phyloP scores from a whole-genome alignment of 2,329 filamentous ascomycete genomes.

The Periconia sp. region DNA sequence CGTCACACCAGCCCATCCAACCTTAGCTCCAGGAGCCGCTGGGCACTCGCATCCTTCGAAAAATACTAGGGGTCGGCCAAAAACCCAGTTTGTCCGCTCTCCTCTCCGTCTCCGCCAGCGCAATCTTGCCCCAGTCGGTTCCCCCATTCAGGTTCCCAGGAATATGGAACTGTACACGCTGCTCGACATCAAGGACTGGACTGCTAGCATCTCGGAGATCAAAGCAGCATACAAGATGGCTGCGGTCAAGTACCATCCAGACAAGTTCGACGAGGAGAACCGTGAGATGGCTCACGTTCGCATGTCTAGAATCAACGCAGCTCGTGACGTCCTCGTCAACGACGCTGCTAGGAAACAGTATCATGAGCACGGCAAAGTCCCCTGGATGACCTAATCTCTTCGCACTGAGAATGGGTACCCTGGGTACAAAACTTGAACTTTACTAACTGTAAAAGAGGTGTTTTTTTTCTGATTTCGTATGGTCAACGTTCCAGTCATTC shows the following conservation, averaged over 20 bases:
- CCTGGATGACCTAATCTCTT: slow-evolving; percentile 7
- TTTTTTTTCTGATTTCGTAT: too few species aligned
- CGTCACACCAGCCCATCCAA: not conserved
- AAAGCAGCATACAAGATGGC: slow-evolving; percentile 17
- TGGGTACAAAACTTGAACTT: too few species aligned
- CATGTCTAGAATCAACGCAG: slow-evolving; percentile 30
- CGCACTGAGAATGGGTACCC: too few species aligned
- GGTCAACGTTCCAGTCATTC: too few species aligned
- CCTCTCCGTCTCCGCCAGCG: not conserved
- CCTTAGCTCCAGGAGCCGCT: too few species aligned
- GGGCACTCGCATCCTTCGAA: too few species aligned
- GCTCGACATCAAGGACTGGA: slow-evolving; percentile 17
- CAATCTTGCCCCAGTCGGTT: not conserved
- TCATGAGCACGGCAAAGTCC: slow-evolving; percentile 13
- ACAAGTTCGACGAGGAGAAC: slow-evolving; percentile 16
- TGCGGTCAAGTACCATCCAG: slow-evolving; percentile 21
- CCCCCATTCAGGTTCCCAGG: slow-evolving; percentile 2
- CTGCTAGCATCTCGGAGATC: slow-evolving; percentile 14
- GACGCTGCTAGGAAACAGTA: slow-evolving; percentile 10
- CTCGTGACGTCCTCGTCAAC: slow-evolving; percentile 25
- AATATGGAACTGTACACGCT: slow-evolving; percentile 20
- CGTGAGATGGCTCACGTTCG: slow-evolving; percentile 13
- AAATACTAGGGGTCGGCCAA: too few species aligned
- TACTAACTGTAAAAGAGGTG: too few species aligned
- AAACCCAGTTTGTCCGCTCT: too few species aligned